Conservation (phyloP, 257 asterid genomes). For the Solanum habrochaites region DNA sequence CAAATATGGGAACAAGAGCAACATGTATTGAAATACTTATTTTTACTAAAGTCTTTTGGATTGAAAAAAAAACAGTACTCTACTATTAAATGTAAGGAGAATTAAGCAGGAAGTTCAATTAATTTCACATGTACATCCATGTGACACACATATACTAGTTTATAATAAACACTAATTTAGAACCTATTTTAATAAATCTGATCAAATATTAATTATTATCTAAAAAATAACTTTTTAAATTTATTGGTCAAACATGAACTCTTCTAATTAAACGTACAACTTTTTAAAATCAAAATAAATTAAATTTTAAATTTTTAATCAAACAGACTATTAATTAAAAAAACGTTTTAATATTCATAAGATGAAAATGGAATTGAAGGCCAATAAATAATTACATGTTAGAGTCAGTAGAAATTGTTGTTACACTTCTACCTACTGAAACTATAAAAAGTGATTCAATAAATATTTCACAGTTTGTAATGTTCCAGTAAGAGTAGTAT, state of each 20-base stretch:
- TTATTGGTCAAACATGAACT: too few relatives aligned
- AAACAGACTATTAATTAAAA: not conserved
- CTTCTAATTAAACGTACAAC: not conserved
- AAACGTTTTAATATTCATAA: not conserved
- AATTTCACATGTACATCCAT: not conserved
- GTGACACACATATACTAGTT: not conserved
- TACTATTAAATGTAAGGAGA: not conserved
- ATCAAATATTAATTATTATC: too few relatives aligned
- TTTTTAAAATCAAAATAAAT: too few relatives aligned
- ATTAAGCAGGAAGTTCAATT: not conserved
- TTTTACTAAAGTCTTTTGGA: not conserved
- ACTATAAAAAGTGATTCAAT: not conserved
- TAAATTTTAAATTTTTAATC: too few relatives aligned
- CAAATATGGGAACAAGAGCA: too few relatives aligned
- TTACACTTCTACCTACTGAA: not conserved
- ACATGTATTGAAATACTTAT: not conserved
- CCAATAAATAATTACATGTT: not conserved
- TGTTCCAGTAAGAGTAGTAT: not conserved
- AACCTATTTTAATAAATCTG: not conserved
- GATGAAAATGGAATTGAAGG: not conserved
- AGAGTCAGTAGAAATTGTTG: not conserved
- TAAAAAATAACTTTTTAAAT: too few relatives aligned
- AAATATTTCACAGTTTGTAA: not conserved
- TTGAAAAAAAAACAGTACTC: not conserved
- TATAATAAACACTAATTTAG: not conserved